phyloP scores from a whole-genome alignment of 2,329 filamentous ascomycete species.

The Fusarium sp. region DNA sequence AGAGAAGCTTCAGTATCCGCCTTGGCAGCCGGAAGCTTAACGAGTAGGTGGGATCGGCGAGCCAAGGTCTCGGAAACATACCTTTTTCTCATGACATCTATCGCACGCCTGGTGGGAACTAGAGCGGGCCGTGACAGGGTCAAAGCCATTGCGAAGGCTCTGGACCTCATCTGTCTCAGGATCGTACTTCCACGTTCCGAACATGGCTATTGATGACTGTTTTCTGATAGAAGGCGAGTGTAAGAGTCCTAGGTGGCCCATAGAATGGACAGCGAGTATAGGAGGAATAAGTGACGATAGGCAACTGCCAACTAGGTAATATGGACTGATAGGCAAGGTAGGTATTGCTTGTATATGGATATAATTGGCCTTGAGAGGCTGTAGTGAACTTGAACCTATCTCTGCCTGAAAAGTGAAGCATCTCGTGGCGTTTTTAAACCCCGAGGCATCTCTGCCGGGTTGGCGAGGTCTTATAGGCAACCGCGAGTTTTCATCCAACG shows the following conservation, averaged over 20 bases:
- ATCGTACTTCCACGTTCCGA: conserved; percentile 57
- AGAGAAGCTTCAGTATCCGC: conserved; percentile 7
- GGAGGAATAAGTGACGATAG: conserved; percentile 7
- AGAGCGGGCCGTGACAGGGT: conserved; percentile 56
- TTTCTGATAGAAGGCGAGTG: conserved; percentile 4
- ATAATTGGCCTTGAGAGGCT: conserved; percentile 9
- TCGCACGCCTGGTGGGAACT: conserved; percentile 57
- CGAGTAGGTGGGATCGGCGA: conserved; percentile 9
- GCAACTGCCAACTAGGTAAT: conserved; percentile 12
- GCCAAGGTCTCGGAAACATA: conserved; percentile 26
- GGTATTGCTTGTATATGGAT: conserved; percentile 1
- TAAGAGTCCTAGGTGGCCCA: conserved; percentile 23
- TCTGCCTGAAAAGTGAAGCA: conserved; percentile 39
- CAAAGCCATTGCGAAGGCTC: conserved; percentile 54
- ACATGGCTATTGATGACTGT: conserved; percentile 52
- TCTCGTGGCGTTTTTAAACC: conserved; percentile 39
- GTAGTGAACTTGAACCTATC: conserved; percentile 15
- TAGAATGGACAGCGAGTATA: conserved; percentile 6
- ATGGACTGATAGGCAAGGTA: conserved; percentile 1
- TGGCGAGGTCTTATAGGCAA: conserved; percentile 40
- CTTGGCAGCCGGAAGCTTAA: background rate
- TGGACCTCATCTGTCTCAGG: conserved; percentile 56
- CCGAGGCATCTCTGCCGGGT: conserved; percentile 26
- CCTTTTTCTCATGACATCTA: conserved; percentile 58
- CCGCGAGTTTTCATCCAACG: conserved; percentile 21